Evolutionary conservation across 768 basidiomycete species (phyloP), one percentile per base, ranked within the genome.

Genomic region (Collybiopsis confluens): DNA sequence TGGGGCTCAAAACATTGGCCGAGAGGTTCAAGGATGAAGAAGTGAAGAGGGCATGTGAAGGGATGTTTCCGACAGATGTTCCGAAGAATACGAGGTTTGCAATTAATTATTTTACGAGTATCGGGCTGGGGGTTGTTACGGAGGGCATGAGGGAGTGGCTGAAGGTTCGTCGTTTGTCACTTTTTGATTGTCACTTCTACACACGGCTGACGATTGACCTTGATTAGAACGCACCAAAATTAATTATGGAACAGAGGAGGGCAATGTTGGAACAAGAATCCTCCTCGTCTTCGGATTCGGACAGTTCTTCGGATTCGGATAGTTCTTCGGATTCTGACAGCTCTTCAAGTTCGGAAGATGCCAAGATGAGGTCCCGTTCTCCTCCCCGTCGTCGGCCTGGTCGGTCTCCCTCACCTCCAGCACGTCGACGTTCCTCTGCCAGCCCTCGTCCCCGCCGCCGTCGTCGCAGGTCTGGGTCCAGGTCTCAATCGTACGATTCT

Each of bases 21-120:
- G 92, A 94, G 67, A 74, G 97, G 49, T 95, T 99, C 73, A 85
- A 85, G 68, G 93, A 97, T 54, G 83, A 88, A 7, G 90, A 93
- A 61, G 74, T 98, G 43, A 83, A 74, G 65, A 71, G 74, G 24
- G 82, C 81, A 2, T 91, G 88, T 66, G 76, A 73, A 42, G 83
- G 83, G 38, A 90, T 99, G 87, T 98, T 98, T 85, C 97, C 97
- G 0, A 81, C 86, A 71, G 95, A 98, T 69, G 85, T 94, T 56
- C 97, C 97, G 0, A 97, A 96, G 71, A 90, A 98, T 64, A 98
- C 97, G 1, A 81, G 97, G 51, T 93, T 95, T 66, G 82, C 92
- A 2, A 96, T 96, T 83, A 97, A 97, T 67, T 98, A 98, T 73
- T 97, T 98, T 67, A 99, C 97, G 5, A 92, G 90, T 62, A 86